Evolutionary conservation across 2,329 filamentous ascomycete species (phyloP).

Genomic region (Drechslerella stenobrocha): DNA sequence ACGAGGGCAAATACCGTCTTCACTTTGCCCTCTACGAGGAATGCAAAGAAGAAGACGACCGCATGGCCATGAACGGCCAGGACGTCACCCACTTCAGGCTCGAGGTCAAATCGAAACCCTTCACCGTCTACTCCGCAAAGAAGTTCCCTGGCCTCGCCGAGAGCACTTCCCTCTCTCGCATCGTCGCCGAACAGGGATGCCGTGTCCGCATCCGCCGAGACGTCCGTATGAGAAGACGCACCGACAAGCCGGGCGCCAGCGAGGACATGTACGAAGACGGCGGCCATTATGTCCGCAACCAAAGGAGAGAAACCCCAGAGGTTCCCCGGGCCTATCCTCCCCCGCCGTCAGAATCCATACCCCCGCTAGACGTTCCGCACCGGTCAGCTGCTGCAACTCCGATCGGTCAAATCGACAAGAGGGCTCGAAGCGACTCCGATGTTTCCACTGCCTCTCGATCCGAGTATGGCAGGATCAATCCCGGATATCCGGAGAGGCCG

Average conservation of each 20-base stretch:
- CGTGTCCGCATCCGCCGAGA: slow-evolving; percentile 93
- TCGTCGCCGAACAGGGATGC: slow-evolving; percentile 94
- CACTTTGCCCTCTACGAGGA: slow-evolving; percentile 93
- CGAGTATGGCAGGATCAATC: slow-evolving; percentile 35
- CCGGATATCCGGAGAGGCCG: slow-evolving; percentile 34
- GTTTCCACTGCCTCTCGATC: slow-evolving; percentile 50
- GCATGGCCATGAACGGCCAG: slow-evolving; percentile 57
- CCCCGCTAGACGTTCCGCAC: slow-evolving; percentile 51
- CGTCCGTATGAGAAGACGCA: slow-evolving; percentile 84
- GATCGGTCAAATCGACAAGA: slow-evolving; percentile 47
- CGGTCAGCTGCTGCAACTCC: slow-evolving; percentile 47
- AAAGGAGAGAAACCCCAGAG: slow-evolving; percentile 40
- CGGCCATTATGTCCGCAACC: slow-evolving; percentile 55
- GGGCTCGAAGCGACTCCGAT: slow-evolving; percentile 52
- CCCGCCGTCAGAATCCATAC: slow-evolving; percentile 39
- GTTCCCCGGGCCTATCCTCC: slow-evolving; percentile 33
- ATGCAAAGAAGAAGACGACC: slow-evolving; percentile 62
- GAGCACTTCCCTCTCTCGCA: slow-evolving; percentile 83
- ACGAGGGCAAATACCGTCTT: slow-evolving; percentile 89
- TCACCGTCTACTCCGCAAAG: slow-evolving; percentile 93
- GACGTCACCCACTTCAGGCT: slow-evolving; percentile 59
- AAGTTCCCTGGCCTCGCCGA: slow-evolving; percentile 94
- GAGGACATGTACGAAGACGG: slow-evolving; percentile 66
- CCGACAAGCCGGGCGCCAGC: slow-evolving; percentile 65
- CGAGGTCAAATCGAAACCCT: slow-evolving; percentile 84